Conservation (phyloP, 1,284 basidiomycete species). For the Termitomyces sp. region DNA sequence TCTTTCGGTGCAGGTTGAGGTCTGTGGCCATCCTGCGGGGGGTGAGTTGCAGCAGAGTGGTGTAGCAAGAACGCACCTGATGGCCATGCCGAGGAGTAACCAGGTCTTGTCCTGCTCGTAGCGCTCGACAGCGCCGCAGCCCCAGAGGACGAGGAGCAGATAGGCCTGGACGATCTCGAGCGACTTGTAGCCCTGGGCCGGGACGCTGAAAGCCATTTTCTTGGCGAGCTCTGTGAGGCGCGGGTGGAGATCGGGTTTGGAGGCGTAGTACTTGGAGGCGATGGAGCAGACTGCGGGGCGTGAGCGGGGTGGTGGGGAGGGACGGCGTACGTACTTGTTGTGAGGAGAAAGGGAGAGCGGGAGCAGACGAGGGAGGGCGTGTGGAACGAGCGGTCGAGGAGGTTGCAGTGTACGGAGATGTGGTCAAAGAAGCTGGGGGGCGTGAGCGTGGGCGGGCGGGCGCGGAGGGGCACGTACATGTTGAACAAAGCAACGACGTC, state of each 20-base stretch:
- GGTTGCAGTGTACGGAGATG: conserved; percentile 70
- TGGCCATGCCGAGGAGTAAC: conserved; percentile 83
- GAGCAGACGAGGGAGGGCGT: conserved; percentile 90
- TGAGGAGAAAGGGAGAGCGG: conserved; percentile 87
- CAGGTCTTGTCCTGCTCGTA: conserved; percentile 98
- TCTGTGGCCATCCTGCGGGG: conserved; percentile 87
- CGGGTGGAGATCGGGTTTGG: conserved; percentile 79
- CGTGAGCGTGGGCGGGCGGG: conserved; percentile 9
- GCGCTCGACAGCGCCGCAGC: conserved; percentile 86
- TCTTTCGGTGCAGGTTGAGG: conserved; percentile 91
- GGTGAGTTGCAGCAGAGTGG: neutral
- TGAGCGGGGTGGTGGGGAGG: conserved; percentile 82
- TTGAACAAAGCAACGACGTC: conserved; percentile 89
- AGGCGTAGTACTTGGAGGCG: conserved; percentile 85
- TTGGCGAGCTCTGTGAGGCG: conserved; percentile 81
- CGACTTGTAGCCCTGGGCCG: conserved; percentile 85
- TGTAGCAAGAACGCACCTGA: conserved; percentile 53
- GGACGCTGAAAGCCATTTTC: conserved; percentile 89
- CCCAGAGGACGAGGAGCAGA: conserved; percentile 78
- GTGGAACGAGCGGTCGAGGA: conserved; percentile 84
- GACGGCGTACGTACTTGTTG: conserved; percentile 71
- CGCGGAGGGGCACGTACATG: conserved; percentile 58
- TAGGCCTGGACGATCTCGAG: conserved; percentile 95
- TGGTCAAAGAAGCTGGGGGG: conserved; percentile 65
- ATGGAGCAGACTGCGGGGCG: conserved; percentile 84